Percentiles rank a stretch among this genome's conserved stretches.
These are phyloP conservation scores for Hypoxylon cercidicola DNA, from an alignment of 495 filamentous ascomycete genomes.

Conservation along the genomic window DNA sequence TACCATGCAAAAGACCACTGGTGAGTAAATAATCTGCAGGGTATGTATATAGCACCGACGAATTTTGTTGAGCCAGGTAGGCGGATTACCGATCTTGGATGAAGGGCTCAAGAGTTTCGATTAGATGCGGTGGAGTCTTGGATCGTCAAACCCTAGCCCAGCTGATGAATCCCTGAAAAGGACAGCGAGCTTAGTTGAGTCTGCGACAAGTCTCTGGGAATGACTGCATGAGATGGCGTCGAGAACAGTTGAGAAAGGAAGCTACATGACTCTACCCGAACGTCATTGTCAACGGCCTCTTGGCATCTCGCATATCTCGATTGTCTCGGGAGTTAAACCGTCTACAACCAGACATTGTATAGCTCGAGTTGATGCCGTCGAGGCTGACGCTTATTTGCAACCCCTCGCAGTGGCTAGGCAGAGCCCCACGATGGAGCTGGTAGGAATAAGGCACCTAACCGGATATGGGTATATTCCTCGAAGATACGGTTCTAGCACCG, in stretches of 20 bases:
- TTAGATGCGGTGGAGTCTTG: conserved; percentile 28
- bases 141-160: conserved; percentile 26
- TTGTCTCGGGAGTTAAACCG: neutral
- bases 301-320: conserved; percentile 5
- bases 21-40: neutral
- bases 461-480: conserved; percentile 26
- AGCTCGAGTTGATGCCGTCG: conserved; percentile 12
- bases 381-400: conserved; percentile 28
- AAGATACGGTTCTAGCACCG: conserved; percentile 14
- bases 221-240: conserved; percentile 17
- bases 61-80: conserved; percentile 7
- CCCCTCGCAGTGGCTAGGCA: conserved; percentile 20
- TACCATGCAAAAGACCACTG: neutral
- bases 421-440: conserved; percentile 36
- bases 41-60: neutral
- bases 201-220: conserved; percentile 2
- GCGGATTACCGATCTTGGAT: conserved; percentile 7
- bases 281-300: conserved; percentile 5
- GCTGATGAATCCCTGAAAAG: conserved; percentile 40
- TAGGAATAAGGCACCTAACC: conserved; percentile 29
- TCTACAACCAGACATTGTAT: conserved; percentile 9
- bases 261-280: neutral
- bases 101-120: conserved; percentile 19
- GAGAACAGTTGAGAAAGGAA: conserved; percentile 10
- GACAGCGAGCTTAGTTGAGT: conserved; percentile 23